Conservation (phyloP, 495 filamentous ascomycete species). For the Aspergillus nidulans region DNA sequence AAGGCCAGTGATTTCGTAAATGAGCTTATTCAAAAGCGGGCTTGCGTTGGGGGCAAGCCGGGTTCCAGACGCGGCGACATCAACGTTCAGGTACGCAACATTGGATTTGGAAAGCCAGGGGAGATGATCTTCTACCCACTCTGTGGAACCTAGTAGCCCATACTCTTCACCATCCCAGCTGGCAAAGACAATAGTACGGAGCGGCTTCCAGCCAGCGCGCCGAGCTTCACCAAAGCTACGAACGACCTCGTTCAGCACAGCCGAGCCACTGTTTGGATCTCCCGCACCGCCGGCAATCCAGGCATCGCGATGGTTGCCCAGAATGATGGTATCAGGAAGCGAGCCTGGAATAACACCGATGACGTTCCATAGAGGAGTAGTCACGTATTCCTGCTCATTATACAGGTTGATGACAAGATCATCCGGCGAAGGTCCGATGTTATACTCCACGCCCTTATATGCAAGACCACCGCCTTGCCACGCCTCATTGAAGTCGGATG, state of each 20-base stretch:
- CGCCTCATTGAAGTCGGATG: conserved; percentile 68
- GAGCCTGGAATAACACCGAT: conserved; percentile 94
- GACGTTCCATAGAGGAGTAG: conserved; percentile 88
- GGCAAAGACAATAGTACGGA: conserved; percentile 73
- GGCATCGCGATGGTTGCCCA: conserved; percentile 96
- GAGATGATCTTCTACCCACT: conserved; percentile 79
- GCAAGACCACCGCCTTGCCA: conserved; percentile 70
- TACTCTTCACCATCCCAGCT: conserved; percentile 79
- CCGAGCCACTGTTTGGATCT: conserved; percentile 84
- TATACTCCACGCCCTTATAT: conserved; percentile 84
- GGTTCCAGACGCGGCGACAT: conserved; percentile 55
- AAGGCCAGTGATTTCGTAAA: conserved; percentile 63
- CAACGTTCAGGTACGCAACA: conserved; percentile 71
- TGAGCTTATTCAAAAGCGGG: conserved; percentile 72
- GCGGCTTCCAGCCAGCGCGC: conserved; percentile 76
- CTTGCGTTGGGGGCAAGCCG: conserved; percentile 47
- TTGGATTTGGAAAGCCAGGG: conserved; percentile 75
- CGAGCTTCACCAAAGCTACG: conserved; percentile 75
- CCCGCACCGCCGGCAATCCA: conserved; percentile 88
- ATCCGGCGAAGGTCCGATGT: conserved; percentile 82
- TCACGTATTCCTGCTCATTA: conserved; percentile 86
- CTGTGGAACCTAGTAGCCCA: conserved; percentile 64
- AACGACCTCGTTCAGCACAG: conserved; percentile 81
- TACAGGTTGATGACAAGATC: conserved; percentile 71
- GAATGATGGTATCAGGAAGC: conserved; percentile 73